These are phyloP conservation scores for Articulospora tetracladia DNA, from an alignment of 495 filamentous ascomycete species.

Conservation along the genomic window DNA sequence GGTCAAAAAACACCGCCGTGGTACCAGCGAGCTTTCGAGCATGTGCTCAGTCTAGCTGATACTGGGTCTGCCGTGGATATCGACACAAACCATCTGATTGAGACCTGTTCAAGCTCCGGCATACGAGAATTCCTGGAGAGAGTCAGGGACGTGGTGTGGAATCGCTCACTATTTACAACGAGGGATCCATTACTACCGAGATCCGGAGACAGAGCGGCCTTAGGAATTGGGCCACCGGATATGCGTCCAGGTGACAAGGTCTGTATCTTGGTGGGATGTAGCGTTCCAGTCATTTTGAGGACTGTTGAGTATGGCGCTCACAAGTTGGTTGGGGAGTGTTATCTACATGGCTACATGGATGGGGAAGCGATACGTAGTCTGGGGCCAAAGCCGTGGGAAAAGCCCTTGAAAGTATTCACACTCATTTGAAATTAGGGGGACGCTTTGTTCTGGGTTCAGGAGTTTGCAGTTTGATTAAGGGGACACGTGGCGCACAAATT, in stretches of 20 bases:
- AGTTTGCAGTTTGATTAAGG: no score
- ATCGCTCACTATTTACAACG: constrained; percentile 7
- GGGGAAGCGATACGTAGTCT: constrained; percentile 4
- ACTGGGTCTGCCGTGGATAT: constrained; percentile 11
- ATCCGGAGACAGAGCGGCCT: no score
- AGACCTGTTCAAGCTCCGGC: neutral
- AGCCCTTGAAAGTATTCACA: no score
- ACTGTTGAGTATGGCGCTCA: neutral
- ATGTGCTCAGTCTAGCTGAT: constrained; percentile 5
- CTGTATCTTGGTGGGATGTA: constrained; percentile 8
- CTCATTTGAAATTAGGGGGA: no score
- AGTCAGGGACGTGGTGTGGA: constrained; percentile 29
- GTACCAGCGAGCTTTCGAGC: constrained; percentile 15
- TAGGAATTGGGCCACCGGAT: no score
- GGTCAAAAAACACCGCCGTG: constrained; percentile 13
- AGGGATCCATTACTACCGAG: no score
- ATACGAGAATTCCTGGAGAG: constrained; percentile 24
- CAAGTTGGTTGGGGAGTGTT: constrained; percentile 3
- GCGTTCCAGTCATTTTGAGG: constrained; percentile 6
- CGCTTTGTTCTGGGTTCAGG: no score
- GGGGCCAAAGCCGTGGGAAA: no score
- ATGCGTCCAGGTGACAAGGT: neutral
- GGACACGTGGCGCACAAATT: no score
- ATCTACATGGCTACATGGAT: constrained; percentile 14
- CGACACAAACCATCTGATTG: constrained; percentile 8